These are phyloP conservation scores for Phylloporus gajari DNA, from an alignment of 1,284 basidiomycete species.

Conservation along the genomic window DNA sequence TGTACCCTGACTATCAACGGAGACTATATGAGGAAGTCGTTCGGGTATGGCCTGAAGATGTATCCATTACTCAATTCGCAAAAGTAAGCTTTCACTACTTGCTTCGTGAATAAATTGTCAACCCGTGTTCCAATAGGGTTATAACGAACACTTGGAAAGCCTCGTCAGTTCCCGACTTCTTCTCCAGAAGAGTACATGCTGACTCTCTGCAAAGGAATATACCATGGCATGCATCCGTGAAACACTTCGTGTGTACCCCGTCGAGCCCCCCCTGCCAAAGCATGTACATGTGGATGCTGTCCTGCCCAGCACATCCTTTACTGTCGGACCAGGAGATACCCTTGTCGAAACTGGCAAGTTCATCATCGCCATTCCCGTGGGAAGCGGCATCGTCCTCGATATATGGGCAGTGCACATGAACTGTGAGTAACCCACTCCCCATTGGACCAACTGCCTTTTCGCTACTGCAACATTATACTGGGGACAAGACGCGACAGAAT, in stretches of 20 bases:
- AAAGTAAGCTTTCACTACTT: slow-evolving; percentile 17
- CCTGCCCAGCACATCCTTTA: slow-evolving; percentile 49
- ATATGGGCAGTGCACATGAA: slow-evolving; percentile 51
- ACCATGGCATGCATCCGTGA: slow-evolving; percentile 54
- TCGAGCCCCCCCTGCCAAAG: slow-evolving; percentile 54
- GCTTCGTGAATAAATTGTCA: neutral
- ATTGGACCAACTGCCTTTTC: neutral
- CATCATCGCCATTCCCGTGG: slow-evolving; percentile 52
- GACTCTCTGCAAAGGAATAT: slow-evolving; percentile 48
- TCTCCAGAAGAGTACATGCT: neutral
- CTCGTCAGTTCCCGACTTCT: slow-evolving; percentile 37
- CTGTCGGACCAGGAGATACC: slow-evolving; percentile 34
- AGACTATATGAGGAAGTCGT: slow-evolving; percentile 54
- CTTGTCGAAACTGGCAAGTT: slow-evolving; percentile 44
- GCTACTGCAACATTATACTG: slow-evolving; percentile 47
- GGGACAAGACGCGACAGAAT: slow-evolving; percentile 55
- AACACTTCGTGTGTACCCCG: slow-evolving; percentile 54
- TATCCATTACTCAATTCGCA: slow-evolving; percentile 32
- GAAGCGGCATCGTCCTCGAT: slow-evolving; percentile 53
- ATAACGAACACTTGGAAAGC: slow-evolving; percentile 48
- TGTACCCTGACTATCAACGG: slow-evolving; percentile 57
- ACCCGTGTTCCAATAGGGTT: slow-evolving; percentile 37
- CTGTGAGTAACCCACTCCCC: slow-evolving; percentile 34
- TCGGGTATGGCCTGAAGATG: slow-evolving; percentile 47
- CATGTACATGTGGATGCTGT: slow-evolving; percentile 47